Evolutionary conservation across 148 eudicot genomes (phyloP).

Genomic region (Chenopodium quinoa): DNA sequence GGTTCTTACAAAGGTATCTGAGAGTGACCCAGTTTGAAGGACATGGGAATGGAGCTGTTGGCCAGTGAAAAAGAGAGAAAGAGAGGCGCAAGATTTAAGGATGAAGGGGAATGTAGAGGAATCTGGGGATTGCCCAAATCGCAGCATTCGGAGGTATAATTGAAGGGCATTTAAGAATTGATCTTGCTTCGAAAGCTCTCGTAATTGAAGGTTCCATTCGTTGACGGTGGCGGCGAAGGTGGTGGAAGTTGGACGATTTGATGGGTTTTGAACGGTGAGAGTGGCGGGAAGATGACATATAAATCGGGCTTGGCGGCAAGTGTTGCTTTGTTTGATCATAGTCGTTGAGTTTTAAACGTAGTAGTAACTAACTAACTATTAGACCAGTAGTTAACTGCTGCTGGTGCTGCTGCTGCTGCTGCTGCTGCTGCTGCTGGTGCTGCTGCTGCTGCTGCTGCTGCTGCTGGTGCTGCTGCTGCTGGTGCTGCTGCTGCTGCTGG

Average conservation of each 20-base stretch:
- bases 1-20: constrained; percentile 61
- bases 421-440: too few relatives aligned
- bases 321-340: constrained; percentile 6
- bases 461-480: too few relatives aligned
- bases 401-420: too few relatives aligned
- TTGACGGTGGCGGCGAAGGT: not conserved
- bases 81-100: constrained; percentile 62
- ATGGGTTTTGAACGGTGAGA: not conserved
- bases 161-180: constrained; percentile 44
- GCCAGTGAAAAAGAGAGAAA: constrained; percentile 47
- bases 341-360: too few relatives aligned
- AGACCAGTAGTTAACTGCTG: too few relatives aligned
- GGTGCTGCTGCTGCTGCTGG: too few relatives aligned
- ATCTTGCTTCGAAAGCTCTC: constrained; percentile 48
- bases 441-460: too few relatives aligned
- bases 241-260: not conserved
- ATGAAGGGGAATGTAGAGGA: constrained; percentile 72
- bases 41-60: constrained; percentile 71
- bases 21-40: constrained; percentile 45
- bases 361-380: too few relatives aligned
- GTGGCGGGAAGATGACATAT: not conserved
- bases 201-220: constrained; percentile 56
- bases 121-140: constrained; percentile 44
- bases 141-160: constrained; percentile 64
- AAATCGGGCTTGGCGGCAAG: constrained; percentile 23